A percentile compares a stretch with the other conserved stretches of the same genome.
Conservation (phyloP, 1,284 basidiomycete genomes). For the Ceratobasidium sp. region DNA sequence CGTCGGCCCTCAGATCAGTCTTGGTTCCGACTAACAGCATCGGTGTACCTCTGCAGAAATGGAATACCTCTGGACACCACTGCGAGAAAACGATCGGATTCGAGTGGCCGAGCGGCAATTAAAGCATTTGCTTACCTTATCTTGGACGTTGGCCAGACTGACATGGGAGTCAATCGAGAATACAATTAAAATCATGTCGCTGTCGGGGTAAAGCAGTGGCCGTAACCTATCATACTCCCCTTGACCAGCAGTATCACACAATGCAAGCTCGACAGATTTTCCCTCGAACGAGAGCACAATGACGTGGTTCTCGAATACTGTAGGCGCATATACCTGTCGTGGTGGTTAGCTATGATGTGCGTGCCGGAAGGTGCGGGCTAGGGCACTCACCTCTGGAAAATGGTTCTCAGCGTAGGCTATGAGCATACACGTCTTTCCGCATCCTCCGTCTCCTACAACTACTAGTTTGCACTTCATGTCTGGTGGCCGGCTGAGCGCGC, state of each 20-base stretch:
- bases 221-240: conserved; percentile 97
- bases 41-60: conserved; percentile 95
- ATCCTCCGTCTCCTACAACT: conserved; percentile 84
- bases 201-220: conserved; percentile 95
- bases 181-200: conserved; percentile 95
- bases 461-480: conserved; percentile 90
- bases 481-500: conserved; percentile 59
- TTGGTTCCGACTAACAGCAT: conserved; percentile 95
- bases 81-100: conserved; percentile 52
- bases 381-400: conserved; percentile 85
- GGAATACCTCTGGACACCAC: conserved; percentile 98
- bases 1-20: conserved; percentile 88
- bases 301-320: conserved; percentile 98
- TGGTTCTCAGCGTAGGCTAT: conserved; percentile 97
- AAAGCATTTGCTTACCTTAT: conserved; percentile 69
- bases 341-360: conserved; percentile 4
- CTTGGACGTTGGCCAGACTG: conserved; percentile 92
- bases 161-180: conserved; percentile 98
- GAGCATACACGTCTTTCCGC: conserved; percentile 84
- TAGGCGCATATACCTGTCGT: conserved; percentile 91
- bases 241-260: conserved; percentile 99
- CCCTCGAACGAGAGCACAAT: conserved; percentile 89
- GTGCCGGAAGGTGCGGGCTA: not conserved
- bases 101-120: not conserved
- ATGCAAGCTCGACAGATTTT: conserved; percentile 90